Evolutionary conservation across 2,329 filamentous ascomycete genomes (phyloP).

Genomic region (Trichoderma gracile): DNA sequence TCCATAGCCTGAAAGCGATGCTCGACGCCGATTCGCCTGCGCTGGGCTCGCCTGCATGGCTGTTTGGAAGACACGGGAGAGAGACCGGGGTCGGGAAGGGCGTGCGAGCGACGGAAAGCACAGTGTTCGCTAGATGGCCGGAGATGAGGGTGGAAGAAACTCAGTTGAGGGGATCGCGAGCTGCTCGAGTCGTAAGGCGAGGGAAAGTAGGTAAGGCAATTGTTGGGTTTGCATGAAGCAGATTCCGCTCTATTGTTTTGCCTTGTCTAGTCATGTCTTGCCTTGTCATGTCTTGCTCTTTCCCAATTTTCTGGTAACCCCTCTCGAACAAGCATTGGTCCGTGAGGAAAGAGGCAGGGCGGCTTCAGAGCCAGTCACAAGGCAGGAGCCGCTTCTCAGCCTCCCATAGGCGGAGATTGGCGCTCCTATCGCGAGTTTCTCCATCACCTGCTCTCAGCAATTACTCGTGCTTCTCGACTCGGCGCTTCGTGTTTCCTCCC

Average conservation of each 20-base stretch:
- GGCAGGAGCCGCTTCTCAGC: constrained; percentile 26
- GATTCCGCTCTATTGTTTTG: background rate
- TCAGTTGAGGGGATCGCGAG: background rate
- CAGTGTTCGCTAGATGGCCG: background rate
- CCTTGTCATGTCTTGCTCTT: too few relatives aligned
- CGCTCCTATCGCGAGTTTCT: background rate
- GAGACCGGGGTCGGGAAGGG: background rate
- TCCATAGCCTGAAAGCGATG: constrained; percentile 20
- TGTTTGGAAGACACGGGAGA: constrained; percentile 3
- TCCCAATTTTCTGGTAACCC: background rate
- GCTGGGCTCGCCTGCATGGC: background rate
- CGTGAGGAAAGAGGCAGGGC: constrained; percentile 28
- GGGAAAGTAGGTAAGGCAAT: background rate
- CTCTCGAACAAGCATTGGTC: constrained; percentile 17
- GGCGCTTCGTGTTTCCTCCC: constrained; percentile 14
- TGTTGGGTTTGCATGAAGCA: background rate
- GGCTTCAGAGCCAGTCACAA: constrained; percentile 32
- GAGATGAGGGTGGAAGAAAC: background rate
- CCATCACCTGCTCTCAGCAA: background rate
- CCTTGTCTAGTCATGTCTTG: too few relatives aligned
- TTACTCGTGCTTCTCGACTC: background rate
- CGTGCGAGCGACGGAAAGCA: background rate
- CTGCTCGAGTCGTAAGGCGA: too few relatives aligned
- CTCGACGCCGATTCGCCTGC: constrained; percentile 4
- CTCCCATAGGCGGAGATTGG: constrained; percentile 27